phyloP scores from a whole-genome alignment of 768 basidiomycete genomes.

The Leccinum arenicola region DNA sequence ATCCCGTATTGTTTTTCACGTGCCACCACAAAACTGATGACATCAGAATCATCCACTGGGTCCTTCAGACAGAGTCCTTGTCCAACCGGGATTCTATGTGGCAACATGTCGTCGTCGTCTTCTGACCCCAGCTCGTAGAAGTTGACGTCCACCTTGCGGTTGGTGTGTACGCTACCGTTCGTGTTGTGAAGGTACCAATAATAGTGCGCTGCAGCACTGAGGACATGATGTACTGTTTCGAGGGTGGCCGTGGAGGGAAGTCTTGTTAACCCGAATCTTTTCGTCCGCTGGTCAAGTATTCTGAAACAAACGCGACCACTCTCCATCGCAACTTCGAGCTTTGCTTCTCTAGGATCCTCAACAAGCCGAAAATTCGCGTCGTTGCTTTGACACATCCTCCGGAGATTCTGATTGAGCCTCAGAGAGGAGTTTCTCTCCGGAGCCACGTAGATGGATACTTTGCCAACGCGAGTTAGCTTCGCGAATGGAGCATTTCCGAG shows the following conservation, averaged over 20 bases:
- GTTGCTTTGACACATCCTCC: not conserved
- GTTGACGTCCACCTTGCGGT: constrained; percentile 6
- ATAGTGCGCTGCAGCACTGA: constrained; percentile 17
- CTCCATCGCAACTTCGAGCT: not conserved
- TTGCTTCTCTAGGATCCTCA: not conserved
- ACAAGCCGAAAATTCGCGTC: not conserved
- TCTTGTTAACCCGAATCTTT: constrained; percentile 1
- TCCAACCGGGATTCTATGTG: not conserved
- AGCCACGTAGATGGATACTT: not conserved
- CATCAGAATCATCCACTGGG: not conserved
- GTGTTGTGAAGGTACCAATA: constrained; percentile 21
- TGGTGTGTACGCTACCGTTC: not conserved
- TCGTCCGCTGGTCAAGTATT: not conserved
- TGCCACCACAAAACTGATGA: constrained; percentile 24
- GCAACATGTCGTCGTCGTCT: not conserved
- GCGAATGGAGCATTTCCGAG: not conserved
- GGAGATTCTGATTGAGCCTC: not conserved
- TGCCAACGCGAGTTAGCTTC: not conserved
- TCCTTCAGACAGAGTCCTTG: constrained; percentile 6
- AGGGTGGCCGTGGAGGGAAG: not conserved
- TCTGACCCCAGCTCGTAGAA: constrained; percentile 6
- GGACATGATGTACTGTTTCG: not conserved
- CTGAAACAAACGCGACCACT: not conserved
- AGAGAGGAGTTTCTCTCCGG: not conserved
- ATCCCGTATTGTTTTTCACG: constrained; percentile 32